phyloP scores from a whole-genome alignment of 2,329 filamentous ascomycete species.

The Cephalotrichum gorgonifer region DNA sequence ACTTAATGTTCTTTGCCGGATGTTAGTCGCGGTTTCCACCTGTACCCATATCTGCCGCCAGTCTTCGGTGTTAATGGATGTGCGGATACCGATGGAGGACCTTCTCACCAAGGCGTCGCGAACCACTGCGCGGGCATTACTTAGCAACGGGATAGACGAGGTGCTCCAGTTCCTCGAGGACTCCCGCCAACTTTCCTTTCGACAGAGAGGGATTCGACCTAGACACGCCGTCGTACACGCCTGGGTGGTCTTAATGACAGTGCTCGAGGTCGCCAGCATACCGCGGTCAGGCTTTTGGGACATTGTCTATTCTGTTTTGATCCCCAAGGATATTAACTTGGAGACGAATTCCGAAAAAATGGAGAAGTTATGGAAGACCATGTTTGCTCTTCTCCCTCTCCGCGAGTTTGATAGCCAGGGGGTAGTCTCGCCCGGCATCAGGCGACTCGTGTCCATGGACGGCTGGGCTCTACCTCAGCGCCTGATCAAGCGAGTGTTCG shows the following conservation, averaged over 20 bases:
- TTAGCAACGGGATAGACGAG: slow-evolving; percentile 25
- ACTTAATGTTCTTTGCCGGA: slow-evolving; percentile 23
- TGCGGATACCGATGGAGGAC: slow-evolving; percentile 37
- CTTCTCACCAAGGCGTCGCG: not conserved
- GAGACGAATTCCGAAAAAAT: slow-evolving; percentile 22
- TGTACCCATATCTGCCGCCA: slow-evolving; percentile 25
- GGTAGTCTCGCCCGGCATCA: slow-evolving; percentile 26
- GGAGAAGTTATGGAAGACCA: slow-evolving; percentile 45
- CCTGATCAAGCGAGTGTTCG: slow-evolving; percentile 45
- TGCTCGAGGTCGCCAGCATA: slow-evolving; percentile 38
- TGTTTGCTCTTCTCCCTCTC: slow-evolving; percentile 53
- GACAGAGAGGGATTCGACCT: slow-evolving; percentile 41
- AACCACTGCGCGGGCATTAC: not conserved
- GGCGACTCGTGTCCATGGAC: slow-evolving; percentile 25
- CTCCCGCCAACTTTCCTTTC: slow-evolving; percentile 30
- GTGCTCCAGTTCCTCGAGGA: slow-evolving; percentile 36
- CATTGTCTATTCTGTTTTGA: slow-evolving; percentile 33
- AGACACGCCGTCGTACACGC: slow-evolving; percentile 35
- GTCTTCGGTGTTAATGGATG: slow-evolving; percentile 16
- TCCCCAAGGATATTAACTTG: slow-evolving; percentile 15
- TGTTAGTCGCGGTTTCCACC: slow-evolving; percentile 21
- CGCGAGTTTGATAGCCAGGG: slow-evolving; percentile 48
- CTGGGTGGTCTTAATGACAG: slow-evolving; percentile 49
- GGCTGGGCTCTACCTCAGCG: slow-evolving; percentile 52
- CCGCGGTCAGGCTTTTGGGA: slow-evolving; percentile 52